phyloP scores from a whole-genome alignment of 2,329 filamentous ascomycete genomes.

The Fusarium equiseti region DNA sequence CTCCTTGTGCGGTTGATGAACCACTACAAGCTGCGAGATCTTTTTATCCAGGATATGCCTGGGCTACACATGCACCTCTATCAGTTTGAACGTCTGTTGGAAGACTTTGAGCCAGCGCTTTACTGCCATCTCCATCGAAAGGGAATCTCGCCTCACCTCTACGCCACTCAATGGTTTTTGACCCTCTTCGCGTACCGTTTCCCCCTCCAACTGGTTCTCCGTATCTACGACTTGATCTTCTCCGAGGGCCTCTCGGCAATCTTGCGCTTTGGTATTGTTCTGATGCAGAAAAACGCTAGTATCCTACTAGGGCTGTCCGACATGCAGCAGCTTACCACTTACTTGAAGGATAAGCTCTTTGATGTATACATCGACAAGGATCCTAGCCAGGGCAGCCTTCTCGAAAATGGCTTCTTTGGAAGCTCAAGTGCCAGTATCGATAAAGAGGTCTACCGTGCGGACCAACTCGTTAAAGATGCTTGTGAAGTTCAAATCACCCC shows the following conservation, averaged over 20 bases:
- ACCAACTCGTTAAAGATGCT: slow-evolving; percentile 92
- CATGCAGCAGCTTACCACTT: slow-evolving; percentile 88
- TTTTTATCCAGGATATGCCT: slow-evolving; percentile 97
- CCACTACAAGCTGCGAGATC: slow-evolving; percentile 90
- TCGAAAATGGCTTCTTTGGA: slow-evolving; percentile 98
- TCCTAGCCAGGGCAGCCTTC: slow-evolving; percentile 89
- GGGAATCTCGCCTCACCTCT: slow-evolving; percentile 89
- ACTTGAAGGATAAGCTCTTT: slow-evolving; percentile 93
- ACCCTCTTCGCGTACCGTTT: slow-evolving; percentile 99
- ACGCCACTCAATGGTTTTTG: slow-evolving; percentile 98
- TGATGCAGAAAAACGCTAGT: slow-evolving; percentile 94
- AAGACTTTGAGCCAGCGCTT: slow-evolving; percentile 92
- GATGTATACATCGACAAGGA: slow-evolving; percentile 97
- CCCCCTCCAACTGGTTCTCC: slow-evolving; percentile 92
- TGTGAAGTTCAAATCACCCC: slow-evolving; percentile 88
- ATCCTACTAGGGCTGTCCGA: slow-evolving; percentile 86
- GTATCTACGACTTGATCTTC: slow-evolving; percentile 95
- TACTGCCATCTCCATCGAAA: slow-evolving; percentile 93
- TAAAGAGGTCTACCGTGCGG: slow-evolving; percentile 95
- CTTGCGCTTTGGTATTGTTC: slow-evolving; percentile 90
- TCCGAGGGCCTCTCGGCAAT: slow-evolving; percentile 94
- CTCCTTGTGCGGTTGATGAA: slow-evolving; percentile 95
- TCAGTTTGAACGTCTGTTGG: slow-evolving; percentile 92
- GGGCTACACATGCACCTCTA: slow-evolving; percentile 93
- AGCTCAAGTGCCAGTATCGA: slow-evolving; percentile 89